phyloP scores from a whole-genome alignment of 345 rosid genomes.

The Carallia pectinifolia region DNA sequence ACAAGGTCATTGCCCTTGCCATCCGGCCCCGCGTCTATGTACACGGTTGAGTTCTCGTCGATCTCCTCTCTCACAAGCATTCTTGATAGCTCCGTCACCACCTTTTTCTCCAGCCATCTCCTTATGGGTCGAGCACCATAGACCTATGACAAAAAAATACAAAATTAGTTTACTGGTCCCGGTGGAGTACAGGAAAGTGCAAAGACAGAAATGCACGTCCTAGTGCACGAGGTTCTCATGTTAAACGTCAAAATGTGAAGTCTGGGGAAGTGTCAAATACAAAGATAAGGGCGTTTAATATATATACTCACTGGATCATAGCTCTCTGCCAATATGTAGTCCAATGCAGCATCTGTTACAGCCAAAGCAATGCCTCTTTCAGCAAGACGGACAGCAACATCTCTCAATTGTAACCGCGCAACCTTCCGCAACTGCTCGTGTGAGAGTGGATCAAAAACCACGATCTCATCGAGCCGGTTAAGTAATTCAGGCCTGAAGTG shows the following conservation, averaged over 20 bases:
- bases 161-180: neutral
- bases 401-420: conserved; percentile 78
- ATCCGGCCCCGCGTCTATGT: conserved; percentile 48
- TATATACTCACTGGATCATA: conserved; percentile 73
- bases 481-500: conserved; percentile 87
- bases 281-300: neutral
- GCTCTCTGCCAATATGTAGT: conserved; percentile 62
- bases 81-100: conserved; percentile 76
- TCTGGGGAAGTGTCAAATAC: no score
- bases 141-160: conserved; percentile 36
- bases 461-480: conserved; percentile 80
- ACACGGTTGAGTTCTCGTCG: conserved; percentile 74
- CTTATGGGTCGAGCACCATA: conserved; percentile 87
- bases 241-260: no score
- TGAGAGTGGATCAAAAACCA: conserved; percentile 82
- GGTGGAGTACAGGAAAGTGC: no score
- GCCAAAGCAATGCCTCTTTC: conserved; percentile 84
- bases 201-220: neutral
- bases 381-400: conserved; percentile 73
- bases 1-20: conserved; percentile 36
- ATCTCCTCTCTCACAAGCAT: conserved; percentile 83
- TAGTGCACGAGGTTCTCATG: conserved; percentile 26
- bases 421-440: conserved; percentile 86
- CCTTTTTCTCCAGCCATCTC: conserved; percentile 92
- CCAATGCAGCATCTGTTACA: conserved; percentile 80